Base-by-base conservation (phyloP, 345 rosid species). In the Rubroshorea leprosula region DNA sequence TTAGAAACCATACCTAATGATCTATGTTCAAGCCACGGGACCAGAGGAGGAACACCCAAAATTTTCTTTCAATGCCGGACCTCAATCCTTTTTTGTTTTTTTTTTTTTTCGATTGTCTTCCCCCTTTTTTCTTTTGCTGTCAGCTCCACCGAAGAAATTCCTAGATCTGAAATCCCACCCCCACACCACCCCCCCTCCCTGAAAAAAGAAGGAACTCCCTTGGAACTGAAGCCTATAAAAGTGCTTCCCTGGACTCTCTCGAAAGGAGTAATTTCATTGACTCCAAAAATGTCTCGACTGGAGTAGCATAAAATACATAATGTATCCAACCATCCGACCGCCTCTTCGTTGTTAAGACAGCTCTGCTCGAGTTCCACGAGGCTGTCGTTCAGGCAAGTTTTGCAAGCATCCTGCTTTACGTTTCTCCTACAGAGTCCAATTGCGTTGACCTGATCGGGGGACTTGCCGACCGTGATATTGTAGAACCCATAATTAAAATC, bases 341-440 rank as follows among this genome's bases (percentile, higher is more conserved):
- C 76, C n/a, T 58, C 75, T 43, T 72, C 68, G 27, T 67, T 65
- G 45, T 47, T 49, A 16, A 80, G 75, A 54, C 84, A 76, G n/a
- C 21, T 29, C 2, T 57, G 25, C 54, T 60, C 50, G 5, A 77
- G 57, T 27, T 57, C 45, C n/a, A n/a, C 18, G 52, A 23, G 5
- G 55, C 66, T 0, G 76, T 48, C 44, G 22, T 57, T 27, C 18
- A 77, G 17, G 46, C 90, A 79, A 0, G n/a, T 48, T 18, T 18
- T 59, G 57, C 90, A 84, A 16, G 35, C 55, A 14, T 61, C 59
- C 0, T 49, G 44, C 1, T 48, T 31, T 38, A 68, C 55, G 47
- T 81, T 81, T 4, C 83, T 78, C 54, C 84, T 64, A 54, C 85
- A 75, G 6, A 71, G 76, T 6, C 49, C 64, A 18, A 79, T 58